Base-by-base conservation (phyloP, 1,284 basidiomycete species). In the Marasmius fiardii region DNA sequence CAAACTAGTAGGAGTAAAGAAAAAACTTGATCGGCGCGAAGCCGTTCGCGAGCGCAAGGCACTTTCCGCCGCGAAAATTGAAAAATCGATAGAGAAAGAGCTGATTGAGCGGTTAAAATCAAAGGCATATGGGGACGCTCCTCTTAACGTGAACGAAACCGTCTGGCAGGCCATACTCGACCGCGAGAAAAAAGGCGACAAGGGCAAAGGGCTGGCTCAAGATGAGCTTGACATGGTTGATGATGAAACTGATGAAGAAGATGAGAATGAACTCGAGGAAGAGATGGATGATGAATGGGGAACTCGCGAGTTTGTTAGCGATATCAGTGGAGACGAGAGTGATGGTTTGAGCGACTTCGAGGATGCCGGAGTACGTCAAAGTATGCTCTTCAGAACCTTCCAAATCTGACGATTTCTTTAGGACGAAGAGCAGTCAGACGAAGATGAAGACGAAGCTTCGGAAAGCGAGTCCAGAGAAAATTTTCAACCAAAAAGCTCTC, bases 101-200 rank as follows among this genome's bases (percentile, higher is more conserved):
- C 83, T 99, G 24, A 85, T 99, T 51, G 93, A 96, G 61, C 89
- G 97, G 34, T 81, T 99, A 28, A 96, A 97, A 74, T 90, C 88
- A 51, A 98, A 98, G 70, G 95, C 95, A 10, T 99, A 99, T 68
- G 96, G 97, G 49, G 97, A 99, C 67, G 92, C 93, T 28, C 97
- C 96, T 20, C 80, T 99, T 39, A 99, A 99, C 71, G 95, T 99
- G 60, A 99, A 99, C 72, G 97, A 99, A 74, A 88, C 83, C 43
- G 95, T 99, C 4, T 99, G 97, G 97, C 85, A 88, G 63, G 86
- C 90, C 5, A 88, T 98, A 43, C 74, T 98, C 50, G 92, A 96
- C 66, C 79, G 85, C 56, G 92, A 94, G 66, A 81, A 80, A 63
- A 71, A 73, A n/a, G 76, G 68, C 53, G 80, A 81, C 54, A 79